phyloP scores from a whole-genome alignment of 225 moss, liverwort and hornwort genomes.

The Straminergon stramineum region DNA sequence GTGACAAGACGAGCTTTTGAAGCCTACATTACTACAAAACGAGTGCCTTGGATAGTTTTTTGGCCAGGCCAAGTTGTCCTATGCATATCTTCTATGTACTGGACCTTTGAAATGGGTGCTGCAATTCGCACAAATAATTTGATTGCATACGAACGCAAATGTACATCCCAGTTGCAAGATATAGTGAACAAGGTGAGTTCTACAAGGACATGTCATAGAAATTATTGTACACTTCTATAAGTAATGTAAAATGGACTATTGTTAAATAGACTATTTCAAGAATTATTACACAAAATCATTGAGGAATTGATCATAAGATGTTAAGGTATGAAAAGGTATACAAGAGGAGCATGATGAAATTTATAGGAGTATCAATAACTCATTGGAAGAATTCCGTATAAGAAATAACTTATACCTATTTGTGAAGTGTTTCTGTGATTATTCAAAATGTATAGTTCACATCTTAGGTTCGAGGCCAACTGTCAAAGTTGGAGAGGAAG shows the following conservation, averaged over 20 bases:
- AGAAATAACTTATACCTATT: background rate
- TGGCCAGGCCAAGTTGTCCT: conserved; percentile 79
- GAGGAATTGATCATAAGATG: background rate
- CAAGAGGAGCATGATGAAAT: background rate
- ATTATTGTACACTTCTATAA: background rate
- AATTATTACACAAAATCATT: no score
- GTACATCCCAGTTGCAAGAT: conserved; percentile 53
- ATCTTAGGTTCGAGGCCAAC: conserved; percentile 56
- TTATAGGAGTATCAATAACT: background rate
- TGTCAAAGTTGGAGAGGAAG: conserved; percentile 64
- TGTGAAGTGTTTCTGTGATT: background rate
- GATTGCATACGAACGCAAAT: conserved; percentile 38
- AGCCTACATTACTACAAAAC: conserved; percentile 35
- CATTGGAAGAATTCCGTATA: no score
- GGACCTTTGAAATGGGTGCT: conserved; percentile 60
- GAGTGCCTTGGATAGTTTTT: conserved; percentile 59
- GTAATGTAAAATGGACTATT: background rate
- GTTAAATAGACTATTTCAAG: background rate
- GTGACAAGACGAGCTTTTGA: conserved; percentile 55
- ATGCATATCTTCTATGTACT: conserved; percentile 75
- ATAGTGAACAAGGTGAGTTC: conserved; percentile 59
- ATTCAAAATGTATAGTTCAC: background rate
- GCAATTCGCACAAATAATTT: conserved; percentile 40
- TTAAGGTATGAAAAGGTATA: background rate
- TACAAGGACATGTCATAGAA: background rate